A percentile compares a stretch with the other conserved stretches of the same genome.
Evolutionary conservation across 2,329 filamentous ascomycete genomes (phyloP).

Genomic region (Didymella sp.): DNA sequence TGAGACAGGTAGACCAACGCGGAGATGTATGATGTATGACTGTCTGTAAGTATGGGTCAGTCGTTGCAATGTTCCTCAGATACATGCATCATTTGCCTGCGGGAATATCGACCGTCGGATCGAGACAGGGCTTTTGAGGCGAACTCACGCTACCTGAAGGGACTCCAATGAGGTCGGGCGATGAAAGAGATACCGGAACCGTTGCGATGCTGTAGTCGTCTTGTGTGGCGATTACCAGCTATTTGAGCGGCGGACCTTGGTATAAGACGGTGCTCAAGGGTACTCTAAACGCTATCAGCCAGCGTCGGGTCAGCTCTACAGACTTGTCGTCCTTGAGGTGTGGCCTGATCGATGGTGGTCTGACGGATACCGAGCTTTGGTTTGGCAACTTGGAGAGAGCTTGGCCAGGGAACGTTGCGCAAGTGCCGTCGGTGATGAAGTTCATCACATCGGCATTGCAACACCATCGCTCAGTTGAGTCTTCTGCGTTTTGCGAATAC

Average conservation of each 20-base stretch:
- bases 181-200: too few relatives aligned
- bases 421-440: not conserved
- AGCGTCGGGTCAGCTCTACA: too few relatives aligned
- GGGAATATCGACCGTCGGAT: too few relatives aligned
- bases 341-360: not conserved
- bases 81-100: too few relatives aligned
- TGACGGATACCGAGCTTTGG: not conserved
- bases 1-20: not conserved
- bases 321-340: too few relatives aligned
- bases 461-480: not conserved
- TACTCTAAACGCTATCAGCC: too few relatives aligned
- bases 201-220: too few relatives aligned
- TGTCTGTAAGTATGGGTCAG: not conserved
- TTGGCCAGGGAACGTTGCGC: not conserved
- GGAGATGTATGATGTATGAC: not conserved
- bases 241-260: not conserved
- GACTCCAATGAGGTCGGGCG: too few relatives aligned
- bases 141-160: too few relatives aligned
- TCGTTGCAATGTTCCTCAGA: not conserved
- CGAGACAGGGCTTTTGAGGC: too few relatives aligned
- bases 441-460: not conserved
- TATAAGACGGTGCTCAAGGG: too few relatives aligned
- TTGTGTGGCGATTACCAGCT: too few relatives aligned
- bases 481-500: not conserved
- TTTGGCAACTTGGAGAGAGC: not conserved